Base-by-base conservation (phyloP, 1,284 basidiomycete species). In the Irpex sp. region DNA sequence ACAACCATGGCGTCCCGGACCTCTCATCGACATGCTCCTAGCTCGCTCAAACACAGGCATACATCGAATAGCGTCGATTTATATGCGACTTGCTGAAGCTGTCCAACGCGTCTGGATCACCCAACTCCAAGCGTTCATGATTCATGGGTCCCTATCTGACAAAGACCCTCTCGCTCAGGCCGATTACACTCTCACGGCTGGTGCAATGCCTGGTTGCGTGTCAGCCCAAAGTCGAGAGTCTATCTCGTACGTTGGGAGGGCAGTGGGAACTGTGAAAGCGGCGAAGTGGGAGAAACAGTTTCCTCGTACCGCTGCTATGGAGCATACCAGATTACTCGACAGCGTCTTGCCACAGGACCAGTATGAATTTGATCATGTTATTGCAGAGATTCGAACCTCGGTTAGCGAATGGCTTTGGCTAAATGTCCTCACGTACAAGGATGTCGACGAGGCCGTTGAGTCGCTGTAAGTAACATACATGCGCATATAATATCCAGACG, bases 401-500 rank as follows among this genome's bases (percentile, higher is more conserved):
- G 81, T 92, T 61, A 88, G 90, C 65, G 93, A 94, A 76, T 96
- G 94, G 94, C 78, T 96, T 3, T 96, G 94, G 93, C 76, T 86
- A 37, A 93, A 94, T 68, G 88, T 96, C 36, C 78, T 96, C 58
- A 96, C 93, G 0, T 84, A 84, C 67, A 83, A 84, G 65, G 90
- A 94, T 65, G 90, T 96, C 0, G 86, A 90, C 63, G 87, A 87
- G 23, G 85, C 90, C 0, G 82, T 93, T 10, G 82, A 90, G 61
- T 85, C 85, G 5, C 73, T 93, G 86, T 89, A 67, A 74, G 87
- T 75, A 1, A n/a, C 35, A 53, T 14, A 19, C 5, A 28, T 53
- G 53, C 9, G 51, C 18, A 28, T 21, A n/a, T 8, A 21, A 52
- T 2, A 47, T 18, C 39, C 55, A 58, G 35, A 53, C 58, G 45